Evolutionary conservation across 805 yeast genomes (phyloP), one percentile per base, ranked within the genome.

Genomic region (Candida caryicola): DNA sequence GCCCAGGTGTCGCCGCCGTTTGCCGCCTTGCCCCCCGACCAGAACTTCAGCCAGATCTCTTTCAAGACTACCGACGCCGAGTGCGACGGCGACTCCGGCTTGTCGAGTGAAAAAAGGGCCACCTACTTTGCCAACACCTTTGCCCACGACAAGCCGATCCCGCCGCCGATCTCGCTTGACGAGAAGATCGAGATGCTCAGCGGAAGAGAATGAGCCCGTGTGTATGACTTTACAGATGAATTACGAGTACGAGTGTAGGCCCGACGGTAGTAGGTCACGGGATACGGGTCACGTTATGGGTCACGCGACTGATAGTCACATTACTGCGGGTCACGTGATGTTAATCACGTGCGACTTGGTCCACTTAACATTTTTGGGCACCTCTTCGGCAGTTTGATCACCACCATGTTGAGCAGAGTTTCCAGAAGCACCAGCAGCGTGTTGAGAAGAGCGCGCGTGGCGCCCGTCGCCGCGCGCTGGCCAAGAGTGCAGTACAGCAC

Each of bases 121-220:
- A 36, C 41, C 5, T 37, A 40, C 4, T 39, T 51, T n/a, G 51
- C 45, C 8, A 40, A 33, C 7, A 29, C 34, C 4, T 37, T 46
- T 14, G 31, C 43, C 3, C 39, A 33, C 14, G 33, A 36, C 4
- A 26, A 34, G 9, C 16, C 27, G 2, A 31, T 33, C 12, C 47
- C 42, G 4, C 73, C 74, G 4, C 74, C 70, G 7, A 62, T 74
- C 41, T 64, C 76, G 2, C 48, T 74, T 27, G 57, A 55, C 21
- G 78, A 74, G 44, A 73, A 73, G 47, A 68, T 74, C 47, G 53
- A 57, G 15, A 42, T 73, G 38, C 51, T 73, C 48, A 66, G 60
- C 41, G 25, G 25, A 7, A 21, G 10, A 21, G 25, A 21, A 21
- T 21, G 10, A 21, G 25, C 25, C 25, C 19, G 10, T 23, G 29